A percentile compares a stretch with the other conserved stretches of the same genome.
Conservation (phyloP, 2,329 filamentous ascomycete genomes). For the Penicillium paneum region DNA sequence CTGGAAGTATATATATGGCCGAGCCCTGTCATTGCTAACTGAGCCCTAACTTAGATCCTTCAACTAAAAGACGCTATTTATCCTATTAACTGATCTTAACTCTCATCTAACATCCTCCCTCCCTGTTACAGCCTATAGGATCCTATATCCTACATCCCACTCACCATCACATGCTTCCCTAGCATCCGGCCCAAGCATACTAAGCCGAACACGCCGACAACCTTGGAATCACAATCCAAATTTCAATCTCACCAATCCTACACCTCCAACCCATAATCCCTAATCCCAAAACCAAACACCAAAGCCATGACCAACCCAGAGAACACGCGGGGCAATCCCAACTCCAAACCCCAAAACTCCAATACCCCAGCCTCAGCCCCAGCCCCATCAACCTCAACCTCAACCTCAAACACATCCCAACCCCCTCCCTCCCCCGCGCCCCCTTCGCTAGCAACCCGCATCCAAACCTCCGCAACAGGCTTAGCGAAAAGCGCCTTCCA, state of each 20-base stretch:
- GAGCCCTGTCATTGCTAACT: neutral
- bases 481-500: slow-evolving; percentile 32
- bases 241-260: neutral
- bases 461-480: slow-evolving; percentile 36
- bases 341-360: neutral
- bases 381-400: neutral
- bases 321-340: slow-evolving; percentile 8
- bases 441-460: slow-evolving; percentile 25
- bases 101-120: neutral
- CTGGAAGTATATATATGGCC: neutral
- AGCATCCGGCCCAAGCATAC: neutral
- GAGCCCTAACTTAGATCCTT: neutral
- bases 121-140: neutral
- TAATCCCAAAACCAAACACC: neutral
- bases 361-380: neutral
- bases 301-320: neutral
- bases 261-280: neutral
- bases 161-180: slow-evolving; percentile 5
- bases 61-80: neutral
- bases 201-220: neutral
- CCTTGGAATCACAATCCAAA: no score
- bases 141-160: neutral
- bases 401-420: neutral
- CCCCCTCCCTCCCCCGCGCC: neutral
- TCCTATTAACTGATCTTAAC: no score